These are phyloP conservation scores for Metarhizium robertsii DNA, from an alignment of 2,329 filamentous ascomycete species.

Conservation along the genomic window DNA sequence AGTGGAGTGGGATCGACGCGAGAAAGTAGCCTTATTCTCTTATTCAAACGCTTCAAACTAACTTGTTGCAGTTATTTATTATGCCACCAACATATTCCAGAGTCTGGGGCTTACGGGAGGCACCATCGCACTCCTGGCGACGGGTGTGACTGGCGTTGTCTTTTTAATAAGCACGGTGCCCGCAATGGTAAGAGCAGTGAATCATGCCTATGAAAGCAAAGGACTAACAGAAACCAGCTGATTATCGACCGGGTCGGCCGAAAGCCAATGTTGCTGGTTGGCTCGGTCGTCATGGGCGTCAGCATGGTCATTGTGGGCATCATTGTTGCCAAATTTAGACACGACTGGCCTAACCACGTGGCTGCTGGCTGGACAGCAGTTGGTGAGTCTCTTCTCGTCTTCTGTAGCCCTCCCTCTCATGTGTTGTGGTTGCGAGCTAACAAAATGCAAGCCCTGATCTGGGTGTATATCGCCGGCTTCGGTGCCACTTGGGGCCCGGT, in stretches of 20 bases:
- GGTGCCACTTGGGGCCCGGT: constrained; percentile 35
- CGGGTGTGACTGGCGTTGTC: constrained; percentile 61
- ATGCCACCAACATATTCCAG: constrained; percentile 48
- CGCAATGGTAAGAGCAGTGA: constrained; percentile 13
- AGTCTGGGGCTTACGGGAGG: constrained; percentile 44
- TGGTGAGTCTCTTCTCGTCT: background rate
- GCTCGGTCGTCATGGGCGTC: constrained; percentile 19
- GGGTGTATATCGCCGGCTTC: constrained; percentile 42
- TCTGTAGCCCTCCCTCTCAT: background rate
- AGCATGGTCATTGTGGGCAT: constrained; percentile 30
- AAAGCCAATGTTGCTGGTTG: constrained; percentile 1
- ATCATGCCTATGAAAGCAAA: background rate
- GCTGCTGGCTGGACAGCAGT: constrained; percentile 20
- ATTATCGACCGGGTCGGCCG: constrained; percentile 30
- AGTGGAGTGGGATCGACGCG: constrained; percentile 23
- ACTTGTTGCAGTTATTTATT: constrained; percentile 29
- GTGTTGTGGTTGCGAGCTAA: background rate
- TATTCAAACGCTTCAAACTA: background rate
- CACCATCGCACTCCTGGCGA: constrained; percentile 53
- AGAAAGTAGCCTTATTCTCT: background rate
- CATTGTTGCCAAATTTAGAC: constrained; percentile 27
- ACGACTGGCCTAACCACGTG: constrained; percentile 29
- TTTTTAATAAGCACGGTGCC: constrained; percentile 41
- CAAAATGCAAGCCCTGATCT: constrained; percentile 17
- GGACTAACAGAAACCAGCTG: constrained; percentile 1